Percentiles rank a stretch among this genome's conserved stretches.
Conservation (phyloP, 768 basidiomycete species). For the Hericium alpestre region DNA sequence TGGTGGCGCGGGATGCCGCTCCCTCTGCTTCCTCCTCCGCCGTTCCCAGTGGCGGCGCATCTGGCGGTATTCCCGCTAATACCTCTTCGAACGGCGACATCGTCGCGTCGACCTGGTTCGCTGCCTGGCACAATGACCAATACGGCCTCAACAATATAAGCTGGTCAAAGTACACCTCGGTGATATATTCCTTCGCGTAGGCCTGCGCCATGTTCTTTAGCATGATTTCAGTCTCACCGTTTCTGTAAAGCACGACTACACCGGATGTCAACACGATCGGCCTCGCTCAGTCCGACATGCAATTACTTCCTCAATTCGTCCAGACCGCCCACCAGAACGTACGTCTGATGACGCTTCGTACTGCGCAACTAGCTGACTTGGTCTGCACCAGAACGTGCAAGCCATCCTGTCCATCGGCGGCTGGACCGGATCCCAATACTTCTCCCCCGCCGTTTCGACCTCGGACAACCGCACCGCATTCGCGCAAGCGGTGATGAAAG, state of each 20-base stretch:
- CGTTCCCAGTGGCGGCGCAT: background rate
- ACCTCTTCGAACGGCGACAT: background rate
- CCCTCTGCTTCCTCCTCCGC: background rate
- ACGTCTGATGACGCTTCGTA: slow-evolving; percentile 4
- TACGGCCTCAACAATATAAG: slow-evolving; percentile 45
- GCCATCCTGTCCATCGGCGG: slow-evolving; percentile 59
- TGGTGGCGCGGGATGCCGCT: background rate
- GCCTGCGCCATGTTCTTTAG: slow-evolving; percentile 8
- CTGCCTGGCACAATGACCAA: slow-evolving; percentile 46
- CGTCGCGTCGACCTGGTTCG: slow-evolving; percentile 53
- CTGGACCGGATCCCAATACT: slow-evolving; percentile 56
- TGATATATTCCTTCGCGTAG: slow-evolving; percentile 62
- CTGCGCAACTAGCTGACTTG: background rate
- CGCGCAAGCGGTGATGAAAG: slow-evolving; percentile 41
- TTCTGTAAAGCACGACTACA: slow-evolving; percentile 22
- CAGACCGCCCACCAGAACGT: slow-evolving; percentile 28
- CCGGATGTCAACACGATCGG: slow-evolving; percentile 22
- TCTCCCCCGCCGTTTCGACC: slow-evolving; percentile 49
- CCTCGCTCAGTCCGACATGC: slow-evolving; percentile 32
- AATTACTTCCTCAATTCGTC: slow-evolving; percentile 49
- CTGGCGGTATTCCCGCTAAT: background rate
- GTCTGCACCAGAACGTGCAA: slow-evolving; percentile 34
- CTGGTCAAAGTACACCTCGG: slow-evolving; percentile 58
- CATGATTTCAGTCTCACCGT: background rate
- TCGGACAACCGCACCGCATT: slow-evolving; percentile 51